Evolutionary conservation across 495 filamentous ascomycete species (phyloP).

Genomic region (Neurospora sp.): DNA sequence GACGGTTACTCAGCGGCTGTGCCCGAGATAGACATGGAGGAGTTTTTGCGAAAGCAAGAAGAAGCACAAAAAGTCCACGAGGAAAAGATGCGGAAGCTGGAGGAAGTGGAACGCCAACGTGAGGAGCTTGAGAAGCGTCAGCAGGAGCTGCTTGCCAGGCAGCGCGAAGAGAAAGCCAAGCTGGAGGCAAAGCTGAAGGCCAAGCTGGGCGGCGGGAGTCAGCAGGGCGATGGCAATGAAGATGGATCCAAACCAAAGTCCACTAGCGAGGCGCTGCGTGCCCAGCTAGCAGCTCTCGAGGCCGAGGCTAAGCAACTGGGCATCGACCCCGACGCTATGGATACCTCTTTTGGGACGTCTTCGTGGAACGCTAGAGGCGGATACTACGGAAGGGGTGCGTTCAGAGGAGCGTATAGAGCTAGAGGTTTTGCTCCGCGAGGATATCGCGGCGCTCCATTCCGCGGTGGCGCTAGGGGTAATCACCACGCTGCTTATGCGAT

Average conservation of each 20-base stretch:
- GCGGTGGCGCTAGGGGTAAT: constrained; percentile 49
- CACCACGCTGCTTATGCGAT: constrained; percentile 47
- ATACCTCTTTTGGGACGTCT: constrained; percentile 29
- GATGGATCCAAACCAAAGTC: constrained; percentile 20
- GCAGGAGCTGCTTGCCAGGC: constrained; percentile 62
- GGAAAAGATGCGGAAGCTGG: constrained; percentile 61
- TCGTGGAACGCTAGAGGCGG: constrained; percentile 23
- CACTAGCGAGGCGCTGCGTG: constrained; percentile 51
- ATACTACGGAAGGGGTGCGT: constrained; percentile 32
- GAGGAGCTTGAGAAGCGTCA: constrained; percentile 67
- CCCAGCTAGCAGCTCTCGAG: constrained; percentile 72
- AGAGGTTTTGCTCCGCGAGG: constrained; percentile 37
- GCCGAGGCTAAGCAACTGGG: constrained; percentile 76
- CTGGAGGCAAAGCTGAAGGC: constrained; percentile 48
- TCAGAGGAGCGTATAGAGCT: constrained; percentile 33
- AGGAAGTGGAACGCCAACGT: constrained; percentile 61
- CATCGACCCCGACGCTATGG: constrained; percentile 47
- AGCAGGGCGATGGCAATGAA: constrained; percentile 5
- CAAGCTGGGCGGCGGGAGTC: constrained; percentile 10
- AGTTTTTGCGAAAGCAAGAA: constrained; percentile 64
- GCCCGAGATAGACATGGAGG: constrained; percentile 61
- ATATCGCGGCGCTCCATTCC: constrained; percentile 12
- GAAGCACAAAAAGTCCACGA: constrained; percentile 74
- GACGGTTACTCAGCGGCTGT: constrained; percentile 28
- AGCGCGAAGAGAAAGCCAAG: constrained; percentile 64